These are phyloP conservation scores for Bassia scoparia DNA, from an alignment of 148 eudicot species.

Conservation along the genomic window DNA sequence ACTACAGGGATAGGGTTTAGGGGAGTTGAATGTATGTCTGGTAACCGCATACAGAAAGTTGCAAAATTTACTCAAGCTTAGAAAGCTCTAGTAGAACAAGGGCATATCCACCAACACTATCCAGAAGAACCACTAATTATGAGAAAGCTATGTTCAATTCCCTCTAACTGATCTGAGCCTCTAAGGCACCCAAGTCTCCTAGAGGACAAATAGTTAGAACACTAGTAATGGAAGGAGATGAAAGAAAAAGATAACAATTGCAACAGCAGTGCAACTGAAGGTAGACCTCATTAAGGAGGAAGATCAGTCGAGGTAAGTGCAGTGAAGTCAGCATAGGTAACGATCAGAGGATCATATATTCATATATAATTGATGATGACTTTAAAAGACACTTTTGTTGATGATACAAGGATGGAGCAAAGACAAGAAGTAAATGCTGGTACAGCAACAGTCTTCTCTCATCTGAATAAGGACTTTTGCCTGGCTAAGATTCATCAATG, in stretches of 20 bases:
- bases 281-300: neutral
- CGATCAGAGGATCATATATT: too few relatives aligned
- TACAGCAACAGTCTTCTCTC: neutral
- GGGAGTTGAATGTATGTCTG: neutral
- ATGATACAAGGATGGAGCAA: too few relatives aligned
- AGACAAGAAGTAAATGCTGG: too few relatives aligned
- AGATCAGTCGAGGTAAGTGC: neutral
- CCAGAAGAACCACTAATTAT: neutral
- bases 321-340: neutral
- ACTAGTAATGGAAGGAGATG: too few relatives aligned
- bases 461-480: neutral
- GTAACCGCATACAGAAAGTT: neutral
- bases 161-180: too few relatives aligned
- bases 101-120: neutral
- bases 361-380: too few relatives aligned
- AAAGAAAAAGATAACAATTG: neutral
- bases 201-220: neutral
- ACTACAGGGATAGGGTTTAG: neutral
- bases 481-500: neutral
- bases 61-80: conserved; percentile 2
- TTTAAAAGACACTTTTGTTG: too few relatives aligned
- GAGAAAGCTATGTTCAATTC: neutral
- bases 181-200: neutral
- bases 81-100: neutral
- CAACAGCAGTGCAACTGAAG: too few relatives aligned